Conservation (phyloP, 2,329 filamentous ascomycete species). For the Penicillium occitanis region DNA sequence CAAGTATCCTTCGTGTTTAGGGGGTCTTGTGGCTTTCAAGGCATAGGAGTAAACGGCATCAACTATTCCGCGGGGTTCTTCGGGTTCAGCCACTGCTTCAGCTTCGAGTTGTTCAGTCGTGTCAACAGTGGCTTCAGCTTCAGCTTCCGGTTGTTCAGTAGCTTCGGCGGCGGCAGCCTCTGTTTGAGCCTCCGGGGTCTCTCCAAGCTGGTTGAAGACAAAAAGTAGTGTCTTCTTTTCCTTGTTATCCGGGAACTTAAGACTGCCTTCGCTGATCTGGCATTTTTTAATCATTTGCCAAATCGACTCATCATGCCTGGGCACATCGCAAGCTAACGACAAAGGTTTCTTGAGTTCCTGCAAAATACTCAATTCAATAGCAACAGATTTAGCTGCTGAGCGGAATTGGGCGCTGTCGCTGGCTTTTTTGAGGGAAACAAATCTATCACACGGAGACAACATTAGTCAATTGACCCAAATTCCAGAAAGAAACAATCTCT, state of each 20-base stretch:
- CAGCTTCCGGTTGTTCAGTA: not conserved
- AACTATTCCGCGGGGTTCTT: not conserved
- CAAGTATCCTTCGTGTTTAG: constrained; percentile 56
- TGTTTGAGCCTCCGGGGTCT: constrained; percentile 22
- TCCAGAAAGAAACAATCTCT: not conserved
- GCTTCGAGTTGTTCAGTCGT: not conserved
- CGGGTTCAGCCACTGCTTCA: not conserved
- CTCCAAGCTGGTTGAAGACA: constrained; percentile 38
- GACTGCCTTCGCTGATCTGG: constrained; percentile 30
- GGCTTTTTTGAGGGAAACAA: constrained; percentile 40
- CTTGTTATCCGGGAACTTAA: constrained; percentile 36
- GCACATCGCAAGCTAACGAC: constrained; percentile 35
- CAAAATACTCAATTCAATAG: constrained; percentile 57
- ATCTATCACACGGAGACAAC: constrained; percentile 24
- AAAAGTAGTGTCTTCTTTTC: constrained; percentile 35
- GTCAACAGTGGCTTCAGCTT: not conserved
- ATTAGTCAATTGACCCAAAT: not conserved
- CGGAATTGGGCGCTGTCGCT: constrained; percentile 38
- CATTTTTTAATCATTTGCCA: constrained; percentile 35
- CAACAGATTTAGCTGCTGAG: constrained; percentile 54
- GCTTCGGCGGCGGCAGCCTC: not conserved
- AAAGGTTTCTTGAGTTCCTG: constrained; percentile 43
- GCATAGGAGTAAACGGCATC: constrained; percentile 4
- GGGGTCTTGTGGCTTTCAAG: not conserved
- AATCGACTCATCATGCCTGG: constrained; percentile 32